phyloP scores from a whole-genome alignment of 2,329 filamentous ascomycete species.

The Penicillium hordei region DNA sequence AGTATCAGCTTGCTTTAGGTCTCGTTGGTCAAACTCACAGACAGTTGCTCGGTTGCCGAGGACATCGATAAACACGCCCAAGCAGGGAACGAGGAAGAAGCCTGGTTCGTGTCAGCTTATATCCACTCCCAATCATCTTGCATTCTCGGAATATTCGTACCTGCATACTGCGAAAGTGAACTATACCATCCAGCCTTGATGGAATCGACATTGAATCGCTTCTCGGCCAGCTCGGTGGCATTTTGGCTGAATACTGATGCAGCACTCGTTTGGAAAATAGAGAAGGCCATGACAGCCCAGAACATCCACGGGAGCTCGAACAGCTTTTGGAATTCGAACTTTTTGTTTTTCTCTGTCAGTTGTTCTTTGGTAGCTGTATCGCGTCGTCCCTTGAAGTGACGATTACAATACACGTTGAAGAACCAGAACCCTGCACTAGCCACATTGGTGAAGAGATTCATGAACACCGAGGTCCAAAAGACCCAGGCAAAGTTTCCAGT shows the following conservation, averaged over 20 bases:
- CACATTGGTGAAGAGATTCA: constrained; percentile 63
- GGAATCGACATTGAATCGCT: constrained; percentile 56
- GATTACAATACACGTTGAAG: constrained; percentile 55
- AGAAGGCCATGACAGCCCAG: constrained; percentile 57
- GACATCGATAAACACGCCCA: constrained; percentile 59
- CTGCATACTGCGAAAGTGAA: constrained; percentile 55
- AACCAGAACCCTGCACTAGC: constrained; percentile 56
- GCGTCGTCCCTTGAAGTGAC: constrained; percentile 47
- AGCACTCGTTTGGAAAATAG: constrained; percentile 59
- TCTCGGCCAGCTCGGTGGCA: constrained; percentile 61
- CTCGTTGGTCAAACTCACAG: constrained; percentile 28
- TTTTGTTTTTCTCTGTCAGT: constrained; percentile 61
- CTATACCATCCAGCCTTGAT: constrained; percentile 63
- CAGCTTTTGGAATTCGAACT: constrained; percentile 57
- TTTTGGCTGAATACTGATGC: constrained; percentile 58
- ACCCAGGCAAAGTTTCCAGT: constrained; percentile 63
- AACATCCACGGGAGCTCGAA: constrained; percentile 60
- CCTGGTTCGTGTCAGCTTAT: constrained; percentile 13
- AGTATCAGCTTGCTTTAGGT: constrained; percentile 21
- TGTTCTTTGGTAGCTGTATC: constrained; percentile 61
- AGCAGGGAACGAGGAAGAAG: constrained; percentile 59
- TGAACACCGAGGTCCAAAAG: constrained; percentile 64
- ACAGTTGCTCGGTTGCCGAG: constrained; percentile 54
- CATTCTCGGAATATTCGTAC: constrained; percentile 20
- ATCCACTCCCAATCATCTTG: not conserved